Conservation (phyloP, 2,329 filamentous ascomycete genomes). For the Macroventuria anomochaeta region DNA sequence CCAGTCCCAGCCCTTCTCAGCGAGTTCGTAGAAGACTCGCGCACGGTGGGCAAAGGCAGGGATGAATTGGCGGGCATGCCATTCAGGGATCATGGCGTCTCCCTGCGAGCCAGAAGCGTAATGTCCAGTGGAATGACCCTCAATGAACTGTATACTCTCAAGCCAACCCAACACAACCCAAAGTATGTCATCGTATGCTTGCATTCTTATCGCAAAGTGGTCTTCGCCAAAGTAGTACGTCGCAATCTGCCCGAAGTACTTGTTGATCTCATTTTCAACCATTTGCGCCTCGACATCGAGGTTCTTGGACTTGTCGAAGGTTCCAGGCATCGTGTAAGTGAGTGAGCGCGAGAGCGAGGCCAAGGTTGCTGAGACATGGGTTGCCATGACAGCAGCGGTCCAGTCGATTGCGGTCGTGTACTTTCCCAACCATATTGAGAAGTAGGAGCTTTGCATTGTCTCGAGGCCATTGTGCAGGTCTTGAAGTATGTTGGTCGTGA, state of each 20-base stretch:
- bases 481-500: constrained; percentile 32
- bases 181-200: constrained; percentile 92
- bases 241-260: constrained; percentile 77
- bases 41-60: constrained; percentile 82
- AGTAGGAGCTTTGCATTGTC: constrained; percentile 80
- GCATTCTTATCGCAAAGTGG: constrained; percentile 71
- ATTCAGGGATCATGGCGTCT: constrained; percentile 48
- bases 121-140: constrained; percentile 70
- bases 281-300: constrained; percentile 52
- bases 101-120: constrained; percentile 50
- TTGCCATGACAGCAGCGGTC: constrained; percentile 86
- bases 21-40: constrained; percentile 83
- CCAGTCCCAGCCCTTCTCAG: constrained; percentile 80
- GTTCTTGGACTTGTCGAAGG: constrained; percentile 36
- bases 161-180: constrained; percentile 96
- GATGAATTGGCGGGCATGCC: constrained; percentile 80
- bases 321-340: constrained; percentile 50
- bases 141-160: constrained; percentile 78
- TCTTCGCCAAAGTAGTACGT: constrained; percentile 90
- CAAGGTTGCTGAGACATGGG: constrained; percentile 76
- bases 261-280: constrained; percentile 80
- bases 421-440: constrained; percentile 75
- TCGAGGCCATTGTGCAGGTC: constrained; percentile 65
- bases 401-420: constrained; percentile 92
- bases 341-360: constrained; percentile 72